Conservation (phyloP, 2,329 filamentous ascomycete species). For the Botrytis elliptica region DNA sequence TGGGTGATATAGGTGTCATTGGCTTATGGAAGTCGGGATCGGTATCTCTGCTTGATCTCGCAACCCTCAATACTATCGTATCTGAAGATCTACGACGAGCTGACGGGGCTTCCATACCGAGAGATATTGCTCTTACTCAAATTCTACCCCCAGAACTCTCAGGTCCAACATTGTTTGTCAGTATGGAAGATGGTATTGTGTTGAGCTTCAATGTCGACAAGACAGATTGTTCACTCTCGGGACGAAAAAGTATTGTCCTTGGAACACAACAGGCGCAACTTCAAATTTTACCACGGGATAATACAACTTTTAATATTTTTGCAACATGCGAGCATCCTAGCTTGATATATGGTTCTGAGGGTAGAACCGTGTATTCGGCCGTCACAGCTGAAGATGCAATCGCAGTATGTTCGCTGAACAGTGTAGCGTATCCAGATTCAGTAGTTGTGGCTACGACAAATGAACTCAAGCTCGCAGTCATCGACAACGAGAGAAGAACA, state of each 20-base stretch:
- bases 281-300: constrained; percentile 68
- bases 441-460: constrained; percentile 77
- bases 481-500: constrained; percentile 83
- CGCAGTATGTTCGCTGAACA: constrained; percentile 78
- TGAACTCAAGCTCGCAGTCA: constrained; percentile 73
- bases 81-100: constrained; percentile 61
- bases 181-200: constrained; percentile 90
- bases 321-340: constrained; percentile 93
- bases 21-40: constrained; percentile 86
- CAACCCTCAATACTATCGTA: constrained; percentile 63
- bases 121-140: constrained; percentile 76
- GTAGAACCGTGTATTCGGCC: constrained; percentile 86
- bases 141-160: constrained; percentile 60
- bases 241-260: constrained; percentile 77
- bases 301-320: constrained; percentile 76
- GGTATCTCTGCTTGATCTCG: constrained; percentile 70
- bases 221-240: constrained; percentile 60
- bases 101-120: constrained; percentile 75
- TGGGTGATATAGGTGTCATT: constrained; percentile 68
- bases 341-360: constrained; percentile 86
- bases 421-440: constrained; percentile 74
- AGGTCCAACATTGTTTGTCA: constrained; percentile 77
- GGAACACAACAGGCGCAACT: constrained; percentile 84
- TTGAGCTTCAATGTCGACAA: constrained; percentile 75
- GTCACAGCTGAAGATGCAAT: constrained; percentile 86